Evolutionary conservation across 305 asterid species (phyloP).

Genomic region (Solanum hybrid): DNA sequence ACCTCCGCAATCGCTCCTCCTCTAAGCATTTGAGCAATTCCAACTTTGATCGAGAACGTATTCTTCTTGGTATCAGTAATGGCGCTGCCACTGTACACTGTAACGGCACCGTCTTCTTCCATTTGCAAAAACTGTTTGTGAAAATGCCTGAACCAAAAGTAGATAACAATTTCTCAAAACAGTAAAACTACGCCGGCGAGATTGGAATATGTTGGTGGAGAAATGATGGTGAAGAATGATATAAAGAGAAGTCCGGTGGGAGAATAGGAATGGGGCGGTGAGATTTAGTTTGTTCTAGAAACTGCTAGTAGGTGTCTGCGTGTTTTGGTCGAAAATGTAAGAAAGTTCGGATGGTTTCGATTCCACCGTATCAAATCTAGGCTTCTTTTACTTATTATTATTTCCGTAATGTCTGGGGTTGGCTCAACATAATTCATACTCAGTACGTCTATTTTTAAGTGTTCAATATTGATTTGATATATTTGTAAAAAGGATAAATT

Average conservation of each 20-base stretch:
- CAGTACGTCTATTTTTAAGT: neutral
- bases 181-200: neutral
- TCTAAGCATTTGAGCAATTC: slow-evolving; percentile 68
- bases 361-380: neutral
- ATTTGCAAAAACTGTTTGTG: slow-evolving; percentile 25
- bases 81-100: slow-evolving; percentile 60
- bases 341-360: slow-evolving; percentile 20
- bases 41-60: slow-evolving; percentile 59
- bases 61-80: slow-evolving; percentile 58
- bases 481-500: neutral
- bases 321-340: slow-evolving; percentile 13
- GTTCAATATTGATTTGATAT: neutral
- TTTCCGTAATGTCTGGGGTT: neutral
- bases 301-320: neutral
- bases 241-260: neutral
- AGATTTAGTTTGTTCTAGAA: slow-evolving; percentile 6
- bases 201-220: neutral
- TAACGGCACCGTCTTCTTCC: slow-evolving; percentile 76
- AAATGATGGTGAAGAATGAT: neutral
- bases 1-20: slow-evolving; percentile 75
- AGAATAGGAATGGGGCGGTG: slow-evolving; percentile 1
- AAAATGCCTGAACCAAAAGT: slow-evolving; percentile 12
- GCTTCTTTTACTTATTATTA: neutral
- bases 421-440: neutral
- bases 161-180: neutral